Base-by-base conservation (phyloP, 805 yeast species). In the Saturnispora sanitii region DNA sequence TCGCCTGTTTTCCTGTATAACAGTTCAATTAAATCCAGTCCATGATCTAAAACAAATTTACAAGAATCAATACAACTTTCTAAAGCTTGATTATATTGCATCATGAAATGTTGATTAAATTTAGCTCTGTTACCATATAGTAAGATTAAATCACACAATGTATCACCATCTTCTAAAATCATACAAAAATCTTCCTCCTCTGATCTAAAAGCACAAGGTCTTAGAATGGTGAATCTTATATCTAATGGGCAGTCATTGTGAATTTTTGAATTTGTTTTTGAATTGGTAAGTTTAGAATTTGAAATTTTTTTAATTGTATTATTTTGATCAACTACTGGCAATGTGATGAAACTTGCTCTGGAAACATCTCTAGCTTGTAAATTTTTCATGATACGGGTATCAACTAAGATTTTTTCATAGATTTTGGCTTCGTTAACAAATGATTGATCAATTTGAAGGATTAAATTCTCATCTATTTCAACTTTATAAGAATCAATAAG, bases 71-170 rank as follows among this genome's bases (percentile, higher is more conserved):
- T 47, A 41, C 68, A 58, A 22, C 60, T 57, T 43, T 64, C 61
- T n/a, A 65, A 50, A 5, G 71, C 62, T 16, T 53, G 49, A 12
- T 51, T 53, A 38, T 58, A 53, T 18, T 60, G 60, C 3, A 62
- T 57, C 56, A 71, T 60, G 47, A 72, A 72, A 22, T 74, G 76
- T 46, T 71, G 75, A 45, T 70, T 67, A 38, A 72, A 59, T 42
- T 72, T 72, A 20, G 75, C 73, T 40, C 72, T 55, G 45, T 71
- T 72, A 38, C 71, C 68, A 48, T 70, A 66, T n/a, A 72, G 53
- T 21, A 67, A 49, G 30, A 71, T 64, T 47, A 73, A 56, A 55
- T 73, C 78, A 26, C 61, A 54, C 20, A 68, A 48, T 2, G 72
- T 58, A 44, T 65, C 70, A 22, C 59, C 51, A 41, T 58, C 62